Evolutionary conservation across 2,329 filamentous ascomycete species (phyloP), one percentile per base, ranked within the genome.

Genomic region (Westerdykella ornata): DNA sequence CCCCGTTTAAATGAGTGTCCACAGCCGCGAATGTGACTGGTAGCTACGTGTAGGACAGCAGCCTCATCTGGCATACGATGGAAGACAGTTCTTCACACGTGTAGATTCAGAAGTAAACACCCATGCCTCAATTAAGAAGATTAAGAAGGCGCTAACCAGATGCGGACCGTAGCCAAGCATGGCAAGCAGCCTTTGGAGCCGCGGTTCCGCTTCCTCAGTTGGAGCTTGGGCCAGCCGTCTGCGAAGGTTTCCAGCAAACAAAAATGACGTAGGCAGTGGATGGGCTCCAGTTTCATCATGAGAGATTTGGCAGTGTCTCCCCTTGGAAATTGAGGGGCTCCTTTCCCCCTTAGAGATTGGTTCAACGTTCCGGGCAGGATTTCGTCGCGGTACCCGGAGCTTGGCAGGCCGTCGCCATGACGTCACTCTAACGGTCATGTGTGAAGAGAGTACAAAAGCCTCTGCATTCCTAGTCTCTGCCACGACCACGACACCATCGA

Each of bases 361-460:
- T 14, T 14, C 13, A 20, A 20, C 12, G 36, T 6, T 26, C 22
- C 14, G 36, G 18, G 16, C 52, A 40, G 44, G 40, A 47, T 48
- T 39, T 39, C 30, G 37, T 12, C 22, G 39, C 14, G n/a, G 12
- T n/a, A 15, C n/a, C 30, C 30, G 3, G 16, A 33, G 40, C 48
- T 53, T 53, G 50, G 47, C 46, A 28, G 35, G 28, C 29, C 46
- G 35, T 41, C 40, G 42, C 35, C 18, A 35, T 59, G 51, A 65
- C 59, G 61, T 63, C 59, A 64, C 49, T 41, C 28, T 22, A 26
- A 30, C 44, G 45, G 58, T 60, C 56, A 62, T 49, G 52, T 55
- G 30, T 17, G 53, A 51, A 53, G 43, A 47, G 42, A 33, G 45
- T 63, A 63, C 59, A 63, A 61, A 65, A 63, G 52, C 55, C 46